Evolutionary conservation across 768 basidiomycete genomes (phyloP), one percentile per base, ranked within the genome.

Genomic region (Tricholoma sp.): DNA sequence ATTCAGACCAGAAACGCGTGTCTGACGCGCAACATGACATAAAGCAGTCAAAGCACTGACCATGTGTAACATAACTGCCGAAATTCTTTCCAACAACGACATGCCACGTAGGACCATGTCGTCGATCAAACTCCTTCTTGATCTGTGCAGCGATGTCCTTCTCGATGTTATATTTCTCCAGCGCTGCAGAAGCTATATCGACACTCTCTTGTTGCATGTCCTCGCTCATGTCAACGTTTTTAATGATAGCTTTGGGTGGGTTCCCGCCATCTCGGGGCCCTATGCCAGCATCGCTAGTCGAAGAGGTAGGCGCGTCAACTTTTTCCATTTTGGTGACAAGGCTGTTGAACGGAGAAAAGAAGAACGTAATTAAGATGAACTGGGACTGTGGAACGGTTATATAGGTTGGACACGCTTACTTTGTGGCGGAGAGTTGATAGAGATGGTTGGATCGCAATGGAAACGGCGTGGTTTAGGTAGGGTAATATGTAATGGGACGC

Each of bases 51-150:
- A 28, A 57, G 53, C 32, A 72, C 87, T 65, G 63, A 96, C 94
- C 95, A 67, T 97, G 95, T 45, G 95, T 97, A 42, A 98, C 95
- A 69, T 95, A 98, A 75, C 91, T 93, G 51, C 95, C 95, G 83
- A 96, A 98, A 78, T 98, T 97, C 80, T 96, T 98, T 58, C 96
- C 96, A 51, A 96, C 96, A 62, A 98, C 94, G 71, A 94, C 94
- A 71, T 98, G 96, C 96, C 96, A 98, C 64, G 95, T 97, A 55
- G 91, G 85, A 24, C 93, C 92, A 64, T 93, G 87, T 72, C 88
- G 79, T 74, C 85, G 80, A 80, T 98, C 96, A 70, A 95, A 94
- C 77, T 97, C 94, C 74, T 94, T 94, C 83, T 98, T 98, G 83
- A 98, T 91, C 72, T 91, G 87, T 41, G 95, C 94, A 13, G 96